Base-by-base conservation (phyloP, 306 rosid species). In the Mimosa pudica region DNA sequence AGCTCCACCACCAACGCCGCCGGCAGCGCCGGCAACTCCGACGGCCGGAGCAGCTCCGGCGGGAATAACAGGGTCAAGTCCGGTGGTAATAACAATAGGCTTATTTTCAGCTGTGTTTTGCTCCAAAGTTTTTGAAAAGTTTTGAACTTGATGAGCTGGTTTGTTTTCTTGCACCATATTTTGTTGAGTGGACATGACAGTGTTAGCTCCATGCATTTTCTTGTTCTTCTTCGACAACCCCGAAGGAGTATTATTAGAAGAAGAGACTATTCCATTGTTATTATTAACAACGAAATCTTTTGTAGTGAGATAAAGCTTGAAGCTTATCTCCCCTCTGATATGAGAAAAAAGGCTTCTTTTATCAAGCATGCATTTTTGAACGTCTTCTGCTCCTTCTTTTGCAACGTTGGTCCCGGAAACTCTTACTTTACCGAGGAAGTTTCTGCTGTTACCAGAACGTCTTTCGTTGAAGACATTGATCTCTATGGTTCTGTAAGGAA, bases 341-440 rank as follows among this genome's bases (percentile, higher is more conserved):
- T 89, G 93, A 71, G 93, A 89, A 79, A 89, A 89, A 4, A 89
- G 49, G 82, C 88, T 87, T 38, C 93, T 81, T 74, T 89, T 89
- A 14, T 87, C 93, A 16, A 89, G 93, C 0, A 88, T 47, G 11
- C 71, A 80, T 48, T 83, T 82, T 42, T 84, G 91, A n/a, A 81
- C 82, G 1, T 60, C 55, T 38, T 87, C 85, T 67, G 85, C 89
- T 8, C 89, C 88, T 80, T 85, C 86, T 52, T 78, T 88, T 0
- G 71, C 87, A 76, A 87, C 76, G 83, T 73, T 82, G 42, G 93
- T 82, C 7, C 91, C 93, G 0, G 93, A 86, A 8, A 87, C 85
- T 64, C 93, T 83, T 6, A 89, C 93, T 74, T 86, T 85, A 0
- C 93, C 93, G 0, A 89, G 87, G 73, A 89, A 89, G 30, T 87